phyloP scores from a whole-genome alignment of 305 asterid species.

The Rubia peregrina region DNA sequence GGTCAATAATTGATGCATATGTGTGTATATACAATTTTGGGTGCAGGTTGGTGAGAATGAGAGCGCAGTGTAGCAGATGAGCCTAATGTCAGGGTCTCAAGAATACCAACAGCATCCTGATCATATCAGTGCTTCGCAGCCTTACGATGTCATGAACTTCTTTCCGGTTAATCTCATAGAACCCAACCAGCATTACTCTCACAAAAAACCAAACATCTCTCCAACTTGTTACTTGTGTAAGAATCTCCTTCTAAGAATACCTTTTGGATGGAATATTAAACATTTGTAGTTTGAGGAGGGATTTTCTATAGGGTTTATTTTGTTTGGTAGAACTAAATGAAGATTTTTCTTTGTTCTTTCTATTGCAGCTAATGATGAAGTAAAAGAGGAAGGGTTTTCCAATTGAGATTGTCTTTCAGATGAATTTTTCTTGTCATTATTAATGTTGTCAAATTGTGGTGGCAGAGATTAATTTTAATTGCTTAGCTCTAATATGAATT shows the following conservation, averaged over 20 bases:
- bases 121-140: conserved; percentile 29
- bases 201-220: conserved; percentile 60
- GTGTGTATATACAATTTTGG: conserved; percentile 1
- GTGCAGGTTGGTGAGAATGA: conserved; percentile 75
- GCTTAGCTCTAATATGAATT: background rate
- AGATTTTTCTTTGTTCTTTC: background rate
- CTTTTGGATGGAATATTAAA: background rate
- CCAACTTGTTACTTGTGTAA: conserved; percentile 47
- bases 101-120: conserved; percentile 31
- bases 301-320: background rate
- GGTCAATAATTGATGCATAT: background rate
- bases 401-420: background rate
- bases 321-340: background rate
- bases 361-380: conserved; percentile 8
- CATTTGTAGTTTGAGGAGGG: background rate
- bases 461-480: background rate
- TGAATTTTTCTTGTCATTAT: background rate
- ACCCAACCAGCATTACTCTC: conserved; percentile 55
- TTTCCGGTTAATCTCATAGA: conserved; percentile 61
- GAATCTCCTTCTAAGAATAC: conserved; percentile 5
- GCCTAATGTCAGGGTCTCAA: conserved; percentile 42
- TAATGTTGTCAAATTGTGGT: conserved; percentile 5
- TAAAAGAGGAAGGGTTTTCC: background rate
- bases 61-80: conserved; percentile 63
- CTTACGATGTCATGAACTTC: conserved; percentile 59